Base-by-base conservation (phyloP, 75 land plant genomes). In the Chamaecyparis obtusa region DNA sequence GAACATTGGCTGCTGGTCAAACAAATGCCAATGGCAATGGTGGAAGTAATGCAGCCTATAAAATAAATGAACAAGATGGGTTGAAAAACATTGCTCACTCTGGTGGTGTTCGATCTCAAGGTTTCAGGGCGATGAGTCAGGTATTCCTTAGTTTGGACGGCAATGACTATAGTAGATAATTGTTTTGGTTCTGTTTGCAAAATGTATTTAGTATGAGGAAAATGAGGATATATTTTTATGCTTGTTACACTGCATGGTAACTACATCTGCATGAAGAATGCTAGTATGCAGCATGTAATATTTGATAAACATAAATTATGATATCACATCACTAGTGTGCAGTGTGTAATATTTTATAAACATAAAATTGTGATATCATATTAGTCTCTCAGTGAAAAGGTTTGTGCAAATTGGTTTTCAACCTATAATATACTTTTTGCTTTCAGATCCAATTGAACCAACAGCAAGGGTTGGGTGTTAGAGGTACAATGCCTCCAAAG, bases 1-100 rank as follows among this genome's bases (percentile, higher is more conserved):
- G 89, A 78, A 78, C 93, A 64, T 87, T 86, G 35, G 79, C 93
- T 60, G 85, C 92, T 55, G 93, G 93, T 60, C 93, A 95, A 55
- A 75, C 78, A 32, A 83, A 83, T 54, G 32, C 88, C 14, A 95
- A 92, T 43, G 81, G 84, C 17, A 89, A 87, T 83, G 54, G 86
- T 21, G 85, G 85, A 83, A 35, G 37, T 35, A 55, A 51, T 51
- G 64, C 8, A 15, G 87, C 83, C 71, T 87, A 89, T 54, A 91
- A 87, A 10, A 84, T 75, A 76, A 69, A 75, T 37, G 94, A 91
- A 24, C 48, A 84, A 30, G 64, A 84, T 84, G 85, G 64, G 3
- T 35, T 86, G 93, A 92, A 48, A 84, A 30, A 14, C 17, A n/a
- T n/a, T 90, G 84, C 15, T 57, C 90, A 21, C 74, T 51, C 6